These are phyloP conservation scores for Phytophthora sojae DNA, from an alignment of 352 stramenopile species.

Conservation along the genomic window DNA sequence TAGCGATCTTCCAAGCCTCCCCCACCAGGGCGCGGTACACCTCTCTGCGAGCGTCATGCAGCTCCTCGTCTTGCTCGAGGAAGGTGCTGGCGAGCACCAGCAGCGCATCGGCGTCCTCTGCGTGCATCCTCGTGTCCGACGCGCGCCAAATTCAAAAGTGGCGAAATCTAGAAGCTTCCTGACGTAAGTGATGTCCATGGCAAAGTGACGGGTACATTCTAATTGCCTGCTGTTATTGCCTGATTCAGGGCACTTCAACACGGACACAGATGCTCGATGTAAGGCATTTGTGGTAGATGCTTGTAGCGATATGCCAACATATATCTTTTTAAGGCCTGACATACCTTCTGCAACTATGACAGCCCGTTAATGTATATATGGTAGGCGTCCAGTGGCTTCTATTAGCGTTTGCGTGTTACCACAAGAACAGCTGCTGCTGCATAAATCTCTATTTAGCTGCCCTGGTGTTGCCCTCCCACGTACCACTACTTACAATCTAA, in stretches of 20 bases:
- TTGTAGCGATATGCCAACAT: slow-evolving; percentile 12
- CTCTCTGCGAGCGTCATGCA: not conserved
- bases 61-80: too few relatives aligned
- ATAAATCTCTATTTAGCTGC: too few relatives aligned
- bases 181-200: not conserved
- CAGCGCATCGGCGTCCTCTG: not conserved
- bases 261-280: not conserved
- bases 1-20: slow-evolving; percentile 1
- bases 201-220: slow-evolving; percentile 16
- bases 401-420: too few relatives aligned
- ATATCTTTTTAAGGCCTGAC: slow-evolving; percentile 14
- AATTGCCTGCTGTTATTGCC: not conserved
- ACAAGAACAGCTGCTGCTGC: too few relatives aligned
- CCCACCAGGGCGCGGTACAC: not conserved
- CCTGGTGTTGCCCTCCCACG: too few relatives aligned
- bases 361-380: too few relatives aligned
- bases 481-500: too few relatives aligned
- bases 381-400: slow-evolving; percentile 1
- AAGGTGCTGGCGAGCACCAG: not conserved
- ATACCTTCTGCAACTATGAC: slow-evolving; percentile 11
- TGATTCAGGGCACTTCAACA: not conserved
- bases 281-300: slow-evolving; percentile 5
- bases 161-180: slow-evolving; percentile 5
- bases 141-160: slow-evolving; percentile 1
- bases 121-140: not conserved